Percentiles rank a stretch among this genome's conserved stretches.
Evolutionary conservation across 352 stramenopile species (phyloP).

Genomic region (Pythium scleroteichum): DNA sequence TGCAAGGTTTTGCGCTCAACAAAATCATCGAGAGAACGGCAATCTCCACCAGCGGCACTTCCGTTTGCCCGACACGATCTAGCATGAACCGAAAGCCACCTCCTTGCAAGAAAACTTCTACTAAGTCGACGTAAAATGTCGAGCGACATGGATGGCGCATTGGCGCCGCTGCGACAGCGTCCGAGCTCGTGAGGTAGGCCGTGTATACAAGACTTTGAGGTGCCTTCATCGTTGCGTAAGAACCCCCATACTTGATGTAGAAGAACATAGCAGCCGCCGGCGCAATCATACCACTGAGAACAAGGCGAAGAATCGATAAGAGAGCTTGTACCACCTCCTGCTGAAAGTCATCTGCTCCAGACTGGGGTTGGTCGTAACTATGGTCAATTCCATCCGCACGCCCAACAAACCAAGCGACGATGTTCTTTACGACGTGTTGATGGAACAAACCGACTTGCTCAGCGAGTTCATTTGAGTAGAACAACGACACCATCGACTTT

Average conservation of each 20-base stretch:
- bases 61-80: slow-evolving; percentile 45
- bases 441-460: slow-evolving; percentile 81
- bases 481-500: slow-evolving; percentile 70
- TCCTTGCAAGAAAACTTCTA: slow-evolving; percentile 84
- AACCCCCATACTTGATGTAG: slow-evolving; percentile 81
- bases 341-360: not conserved
- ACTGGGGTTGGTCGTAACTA: not conserved
- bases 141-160: slow-evolving; percentile 74
- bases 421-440: slow-evolving; percentile 75
- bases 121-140: slow-evolving; percentile 81
- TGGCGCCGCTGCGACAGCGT: slow-evolving; percentile 53
- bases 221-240: slow-evolving; percentile 48
- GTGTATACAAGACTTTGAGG: slow-evolving; percentile 76
- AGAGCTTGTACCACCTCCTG: slow-evolving; percentile 36
- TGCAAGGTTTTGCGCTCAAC: slow-evolving; percentile 70
- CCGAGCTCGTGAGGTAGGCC: slow-evolving; percentile 64
- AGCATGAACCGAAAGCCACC: slow-evolving; percentile 77
- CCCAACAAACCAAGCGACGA: slow-evolving; percentile 66
- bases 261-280: slow-evolving; percentile 75
- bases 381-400: not conserved
- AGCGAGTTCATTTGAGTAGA: slow-evolving; percentile 66
- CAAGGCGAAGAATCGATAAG: slow-evolving; percentile 71
- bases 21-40: slow-evolving; percentile 71
- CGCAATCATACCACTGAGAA: slow-evolving; percentile 64
- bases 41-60: slow-evolving; percentile 60